Base-by-base conservation (phyloP, 306 rosid species). In the Cajanus cajan region DNA sequence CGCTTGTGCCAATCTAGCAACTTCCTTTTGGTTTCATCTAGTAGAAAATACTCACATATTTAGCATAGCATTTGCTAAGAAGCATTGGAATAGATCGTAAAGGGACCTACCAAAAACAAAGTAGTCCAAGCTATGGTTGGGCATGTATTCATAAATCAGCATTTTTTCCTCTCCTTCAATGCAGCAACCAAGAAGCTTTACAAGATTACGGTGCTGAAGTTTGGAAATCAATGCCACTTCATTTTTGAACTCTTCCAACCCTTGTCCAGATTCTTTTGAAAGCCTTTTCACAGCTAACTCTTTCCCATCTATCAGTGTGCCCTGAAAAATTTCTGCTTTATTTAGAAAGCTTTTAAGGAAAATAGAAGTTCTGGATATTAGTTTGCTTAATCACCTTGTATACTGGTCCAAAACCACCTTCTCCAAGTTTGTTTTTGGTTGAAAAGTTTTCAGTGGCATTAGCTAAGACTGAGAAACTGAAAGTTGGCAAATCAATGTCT, bases 321-420 rank as follows among this genome's bases (percentile, higher is more conserved):
- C 79, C 79, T 74, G 22, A 4, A 5, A 41, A 16, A 5, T 5
- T 25, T 12, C 5, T 11, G 1, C 52, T 47, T 21, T 55, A 12
- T 4, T 21, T 1, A 34, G 18, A 22, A 39, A 7, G 0, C 3
- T 12, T 14, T 8, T 9, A 40, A 3, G 13, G 2, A 61, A 18
- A 5, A 22, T 10, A 16, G 7, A 54, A 36, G 14, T 19, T 13
- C 22, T 72, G 19, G 52, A 47, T 34, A 31, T 16, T 0, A 0
- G 58, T n/a, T 33, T 21, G 12, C 4, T n/a, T n/a, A n/a, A n/a
- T 41, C 12, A 82, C 89, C 84, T 43, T 82, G 65, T 85, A 79
- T 16, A 85, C 89, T 1, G 84, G 14, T 58, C 89, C 89, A 34
- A 78, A 86, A 9, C 89, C 86, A 48, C 89, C 89, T 75, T 75